Evolutionary conservation across 768 basidiomycete genomes (phyloP), one percentile per base, ranked within the genome.

Genomic region (Serendipita sp.): DNA sequence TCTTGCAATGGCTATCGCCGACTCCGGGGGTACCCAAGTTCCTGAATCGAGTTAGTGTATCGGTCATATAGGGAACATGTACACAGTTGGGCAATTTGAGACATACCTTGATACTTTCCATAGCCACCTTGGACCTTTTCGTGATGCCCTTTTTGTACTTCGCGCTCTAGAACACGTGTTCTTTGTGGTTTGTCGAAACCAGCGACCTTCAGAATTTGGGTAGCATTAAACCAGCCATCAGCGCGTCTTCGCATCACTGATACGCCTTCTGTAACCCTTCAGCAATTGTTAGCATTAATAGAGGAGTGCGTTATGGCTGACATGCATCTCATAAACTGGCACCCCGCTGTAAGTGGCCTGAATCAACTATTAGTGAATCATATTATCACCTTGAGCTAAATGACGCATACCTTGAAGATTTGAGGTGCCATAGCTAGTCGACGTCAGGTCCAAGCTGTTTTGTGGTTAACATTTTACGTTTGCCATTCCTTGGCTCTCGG

Each of bases 81-180:
- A 16, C 66, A 33, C 30, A 31, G 42, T 16, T 38, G 20, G 33
- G 51, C 28, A 20, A 11, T 43, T 44, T 26, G 20, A 60, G n/a
- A 69, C 81, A 65, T 60, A 94, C 96, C 96, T 79, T 99, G 96
- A 71, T 98, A 98, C 75, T 99, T 99, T 67, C 96, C 96, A 73
- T 98, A 99, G 2, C 96, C 96, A 24, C 96, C 96, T 73, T 99
- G 96, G 0, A 99, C 94, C 72, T 99, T 99, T 75, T 98, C 95
- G 73, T 99, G 96, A 68, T 92, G 90, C 28, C 94, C 96, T 72
- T 98, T 98, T 72, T 99, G 96, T 4, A 99, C 86, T 74, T 99
- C 96, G 67, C 96, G 83, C 74, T 99, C 96, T 45, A 99, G 80
- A 16, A 99, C 94, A 62, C 96, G 85, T 64, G 96, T 99, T 56